Conservation (phyloP, 2,329 filamentous ascomycete species). For the Penicillium sp. region DNA sequence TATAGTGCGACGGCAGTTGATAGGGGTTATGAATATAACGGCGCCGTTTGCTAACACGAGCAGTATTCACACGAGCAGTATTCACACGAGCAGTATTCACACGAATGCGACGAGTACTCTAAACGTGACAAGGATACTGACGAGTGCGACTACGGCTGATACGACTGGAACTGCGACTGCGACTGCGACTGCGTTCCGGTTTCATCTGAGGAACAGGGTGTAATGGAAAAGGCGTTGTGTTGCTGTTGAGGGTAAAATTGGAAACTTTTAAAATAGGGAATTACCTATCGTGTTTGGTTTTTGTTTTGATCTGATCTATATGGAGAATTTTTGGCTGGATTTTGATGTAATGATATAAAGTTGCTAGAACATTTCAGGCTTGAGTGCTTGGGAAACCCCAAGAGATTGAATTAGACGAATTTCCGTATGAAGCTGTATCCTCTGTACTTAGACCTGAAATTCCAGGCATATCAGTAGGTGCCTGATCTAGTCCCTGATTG, state of each 20-base stretch:
- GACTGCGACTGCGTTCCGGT: background rate
- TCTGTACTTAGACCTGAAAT: background rate
- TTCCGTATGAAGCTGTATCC: background rate
- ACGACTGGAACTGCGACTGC: conserved; percentile 1
- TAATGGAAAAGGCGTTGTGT: background rate
- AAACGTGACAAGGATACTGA: conserved; percentile 7
- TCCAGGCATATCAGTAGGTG: background rate
- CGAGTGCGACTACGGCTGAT: background rate
- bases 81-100: conserved; percentile 15
- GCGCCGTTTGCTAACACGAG: conserved; percentile 18
- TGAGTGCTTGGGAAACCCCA: background rate
- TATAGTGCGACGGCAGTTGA: conserved; percentile 12
- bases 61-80: conserved; percentile 10
- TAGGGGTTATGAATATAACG: conserved; percentile 10
- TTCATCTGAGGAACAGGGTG: background rate
- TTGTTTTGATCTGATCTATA: background rate
- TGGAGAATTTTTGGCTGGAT: background rate
- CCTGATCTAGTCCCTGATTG: background rate
- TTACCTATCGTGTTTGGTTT: background rate
- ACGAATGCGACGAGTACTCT: conserved; percentile 16
- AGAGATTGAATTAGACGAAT: background rate
- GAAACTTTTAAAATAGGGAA: background rate
- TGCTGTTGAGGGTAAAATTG: background rate
- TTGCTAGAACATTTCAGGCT: background rate
- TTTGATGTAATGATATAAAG: background rate